phyloP scores from a whole-genome alignment of 805 yeast genomes.

The Candida insectorum region DNA sequence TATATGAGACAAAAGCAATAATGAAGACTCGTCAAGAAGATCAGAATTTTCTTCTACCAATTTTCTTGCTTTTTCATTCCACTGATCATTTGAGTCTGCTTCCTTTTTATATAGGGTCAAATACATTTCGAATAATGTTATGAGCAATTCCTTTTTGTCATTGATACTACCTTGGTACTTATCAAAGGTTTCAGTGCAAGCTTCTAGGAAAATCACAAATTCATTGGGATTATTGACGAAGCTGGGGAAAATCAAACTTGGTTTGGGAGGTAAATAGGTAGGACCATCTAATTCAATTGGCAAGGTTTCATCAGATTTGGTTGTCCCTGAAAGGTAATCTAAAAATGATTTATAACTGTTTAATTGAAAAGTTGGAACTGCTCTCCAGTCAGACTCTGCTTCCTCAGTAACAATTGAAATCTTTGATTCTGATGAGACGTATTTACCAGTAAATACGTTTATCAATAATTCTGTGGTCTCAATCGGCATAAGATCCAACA shows the following conservation, averaged over 20 bases:
- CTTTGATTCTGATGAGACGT: constrained; percentile 39
- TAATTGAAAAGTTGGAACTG: constrained; percentile 18
- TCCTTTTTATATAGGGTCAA: constrained; percentile 49
- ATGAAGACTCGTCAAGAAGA: constrained; percentile 52
- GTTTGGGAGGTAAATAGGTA: constrained; percentile 89
- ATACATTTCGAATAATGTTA: constrained; percentile 82
- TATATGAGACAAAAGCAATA: constrained; percentile 56
- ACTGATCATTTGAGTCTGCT: constrained; percentile 27
- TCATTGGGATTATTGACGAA: constrained; percentile 84
- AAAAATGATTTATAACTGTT: constrained; percentile 32
- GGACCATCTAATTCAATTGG: constrained; percentile 31
- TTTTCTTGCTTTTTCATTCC: constrained; percentile 64
- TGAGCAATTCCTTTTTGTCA: constrained; percentile 70
- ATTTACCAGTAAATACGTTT: constrained; percentile 85
- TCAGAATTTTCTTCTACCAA: constrained; percentile 48
- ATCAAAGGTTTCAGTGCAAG: constrained; percentile 77
- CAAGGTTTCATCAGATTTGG: constrained; percentile 12
- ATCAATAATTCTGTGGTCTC: constrained; percentile 81
- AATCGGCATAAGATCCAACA: constrained; percentile 68
- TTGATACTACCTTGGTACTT: constrained; percentile 65
- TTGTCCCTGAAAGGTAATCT: constrained; percentile 23
- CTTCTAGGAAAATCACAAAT: constrained; percentile 89
- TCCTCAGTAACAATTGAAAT: constrained; percentile 7
- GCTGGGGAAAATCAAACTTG: constrained; percentile 80
- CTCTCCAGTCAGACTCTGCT: not conserved